Evolutionary conservation across 352 stramenopile genomes (phyloP), one percentile per base, ranked within the genome.

Genomic region (Phytophthora europaea): DNA sequence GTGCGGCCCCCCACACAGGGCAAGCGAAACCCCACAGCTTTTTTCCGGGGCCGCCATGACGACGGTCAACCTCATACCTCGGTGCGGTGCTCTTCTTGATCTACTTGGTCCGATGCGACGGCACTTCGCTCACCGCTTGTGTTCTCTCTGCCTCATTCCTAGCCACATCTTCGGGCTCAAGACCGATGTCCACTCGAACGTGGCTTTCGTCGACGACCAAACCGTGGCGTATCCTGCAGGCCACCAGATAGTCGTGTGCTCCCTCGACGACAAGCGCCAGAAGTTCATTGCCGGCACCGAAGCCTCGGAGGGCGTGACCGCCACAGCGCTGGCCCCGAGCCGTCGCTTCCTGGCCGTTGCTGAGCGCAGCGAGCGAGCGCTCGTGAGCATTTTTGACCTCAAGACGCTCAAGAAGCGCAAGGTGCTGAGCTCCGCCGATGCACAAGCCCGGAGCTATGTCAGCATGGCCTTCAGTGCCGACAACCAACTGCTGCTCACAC

Each of bases 91-190:
- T 22, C 40, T 60, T 12, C 22, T 43, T 50, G 13, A 28, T 45
- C 26, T 57, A 6, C 54, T 34, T 20, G 7, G 8, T 4, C 20
- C 13, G 20, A 31, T 10, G 10, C 43, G 28, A 23, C 31, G 12
- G 9, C 34, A 22, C 53, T 15, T 59, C 23, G 16, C 60, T 79
- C 31, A 72, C 57, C 31, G 22, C 23, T 38, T 33, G 2, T 70
- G 38, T 18, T 18, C 5, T 43, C 36, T 45, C 50, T 76, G n/a
- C 45, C 6, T 12, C 12, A 23, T 54, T n/a, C n/a, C n/a, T n/a
- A 91, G 87, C 10, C 93, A 98, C 71, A 92, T 98, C 57, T 98
- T 98, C 64, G 95, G 95, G 0, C 80, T 98, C 53, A 98, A 98
- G 59, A 73, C 80, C 20, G 90, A 97, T 53, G 88, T 97, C 28